Evolutionary conservation across 208 protist species (phyloP), one percentile per base, ranked within the genome.

Genomic region (Trypanosoma melophagium): DNA sequence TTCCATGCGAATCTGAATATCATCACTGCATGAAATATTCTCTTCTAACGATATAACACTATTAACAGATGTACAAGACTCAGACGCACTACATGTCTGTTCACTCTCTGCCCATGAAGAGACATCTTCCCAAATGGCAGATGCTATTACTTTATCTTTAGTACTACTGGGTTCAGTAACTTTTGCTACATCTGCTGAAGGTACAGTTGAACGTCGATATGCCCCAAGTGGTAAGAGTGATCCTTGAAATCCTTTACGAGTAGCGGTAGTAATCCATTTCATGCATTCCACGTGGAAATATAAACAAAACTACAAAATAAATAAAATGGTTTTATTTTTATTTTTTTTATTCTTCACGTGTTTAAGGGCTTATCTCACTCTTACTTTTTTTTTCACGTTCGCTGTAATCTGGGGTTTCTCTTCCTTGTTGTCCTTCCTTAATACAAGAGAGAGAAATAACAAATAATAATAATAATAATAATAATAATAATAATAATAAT

Each of bases 61-160:
- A 3, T 7, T 28, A 14, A 14, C 13, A 16, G 40, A 59, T 1
- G 16, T 38, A 35, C 52, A 41, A 56, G 64, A 61, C 8, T 12
- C 22, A 22, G n/a, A n/a, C n/a, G 7, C 41, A 28, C 51, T 45
- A 22, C 25, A 44, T 3, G 41, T 65, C 22, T 24, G 24, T 13
- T 28, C 47, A 40, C 58, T 63, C n/a, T 53, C 58, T 4, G 41
- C 60, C 69, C 69, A 74, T 44, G 69, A 74, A 10, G 69, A 74
- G 24, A 74, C 69, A 21, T 31, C 21, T 50, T 74, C 69, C 59
- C 59, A 74, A 2, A 59, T 31, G 14, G 28, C 57, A 52, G 8
- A 21, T 51, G 35, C 53, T 35, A 31, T 3, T 12, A 53, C 42
- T 17, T 5, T 50, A 38, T 13, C 16, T 22, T 8, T 7, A 61